Evolutionary conservation across 2,329 filamentous ascomycete genomes (phyloP).

Genomic region (Aspergillus eucalypticola): DNA sequence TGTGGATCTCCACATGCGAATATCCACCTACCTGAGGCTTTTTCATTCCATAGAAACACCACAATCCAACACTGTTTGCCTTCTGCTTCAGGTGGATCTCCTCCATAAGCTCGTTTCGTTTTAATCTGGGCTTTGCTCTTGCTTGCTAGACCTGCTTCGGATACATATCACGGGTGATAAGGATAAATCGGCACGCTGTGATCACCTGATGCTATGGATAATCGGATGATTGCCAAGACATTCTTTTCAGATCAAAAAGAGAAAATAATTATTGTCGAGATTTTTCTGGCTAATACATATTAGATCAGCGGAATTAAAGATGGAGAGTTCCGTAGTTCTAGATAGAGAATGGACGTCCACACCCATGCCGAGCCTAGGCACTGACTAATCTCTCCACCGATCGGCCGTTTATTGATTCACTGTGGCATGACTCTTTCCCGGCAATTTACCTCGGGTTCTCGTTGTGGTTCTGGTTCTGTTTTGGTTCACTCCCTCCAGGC

Average conservation of each 20-base stretch:
- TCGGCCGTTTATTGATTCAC: neutral
- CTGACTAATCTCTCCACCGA: neutral
- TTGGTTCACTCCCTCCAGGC: conserved; percentile 66
- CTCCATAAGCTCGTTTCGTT: too few species aligned
- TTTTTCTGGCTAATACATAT: neutral
- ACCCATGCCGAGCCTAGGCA: conserved; percentile 9
- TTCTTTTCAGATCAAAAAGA: neutral
- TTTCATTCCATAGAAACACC: too few species aligned
- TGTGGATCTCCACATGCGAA: too few species aligned
- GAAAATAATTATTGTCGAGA: too few species aligned
- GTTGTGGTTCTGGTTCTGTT: too few species aligned
- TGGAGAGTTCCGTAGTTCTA: neutral
- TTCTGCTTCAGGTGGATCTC: too few species aligned
- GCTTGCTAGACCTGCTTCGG: conserved; percentile 4
- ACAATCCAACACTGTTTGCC: too few species aligned
- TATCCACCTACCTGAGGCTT: too few species aligned
- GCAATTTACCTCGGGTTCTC: conserved; percentile 27
- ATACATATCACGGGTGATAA: conserved; percentile 16
- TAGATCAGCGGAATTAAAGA: neutral
- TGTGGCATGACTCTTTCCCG: conserved; percentile 1
- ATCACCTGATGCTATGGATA: neutral
- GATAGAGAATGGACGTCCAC: neutral
- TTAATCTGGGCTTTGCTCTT: neutral
- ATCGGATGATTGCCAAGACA: conserved; percentile 9
- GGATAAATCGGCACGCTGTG: conserved; percentile 19